Evolutionary conservation across 2,329 filamentous ascomycete genomes (phyloP), one percentile per base, ranked within the genome.

Genomic region (Ustulina deusta): DNA sequence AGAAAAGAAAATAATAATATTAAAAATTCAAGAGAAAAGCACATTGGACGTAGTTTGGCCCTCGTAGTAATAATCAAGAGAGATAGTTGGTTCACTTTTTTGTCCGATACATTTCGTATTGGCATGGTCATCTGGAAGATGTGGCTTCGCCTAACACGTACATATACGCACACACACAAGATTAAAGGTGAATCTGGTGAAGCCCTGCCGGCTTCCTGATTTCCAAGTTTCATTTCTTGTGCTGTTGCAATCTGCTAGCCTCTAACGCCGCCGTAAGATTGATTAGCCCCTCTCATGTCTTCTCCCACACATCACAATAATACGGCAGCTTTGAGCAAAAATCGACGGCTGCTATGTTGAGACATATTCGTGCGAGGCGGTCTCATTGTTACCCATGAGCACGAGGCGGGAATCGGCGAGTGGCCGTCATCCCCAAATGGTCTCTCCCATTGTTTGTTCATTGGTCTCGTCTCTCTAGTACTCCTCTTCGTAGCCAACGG

Each of bases 201-300:
- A 73, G 71, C 71, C 70, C 73, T 73, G 71, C 71, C 72, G 71
- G 70, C 71, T 71, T 72, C 64, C 71, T 66, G 40, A 65, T 63
- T 61, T 70, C 29, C 27, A 11, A 40, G 27, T 61, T 69, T 66
- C 65, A 66, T 64, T 71, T 69, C 54, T 71, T 65, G 65, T 61
- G 51, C 40, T 42, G 42, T 32, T 55, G 42, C 29, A 38, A 38
- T 67, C 63, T 73, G 74, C 68, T 71, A 75, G 61, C 72, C 72
- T 70, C 72, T 64, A 76, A 77, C 73, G 73, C 72, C 74, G 70
- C 72, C 71, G 73, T 72, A 74, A 72, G 70, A 68, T 72, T 69
- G 72, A 71, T 61, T 42, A 20, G 25, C 48, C 17, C 34, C 36
- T 38, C 20, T 42, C 15, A 11, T 48, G 32, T 48, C 22, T n/a